Conservation (phyloP, 78 protist species). For the Dictyostelium capitatum region DNA sequence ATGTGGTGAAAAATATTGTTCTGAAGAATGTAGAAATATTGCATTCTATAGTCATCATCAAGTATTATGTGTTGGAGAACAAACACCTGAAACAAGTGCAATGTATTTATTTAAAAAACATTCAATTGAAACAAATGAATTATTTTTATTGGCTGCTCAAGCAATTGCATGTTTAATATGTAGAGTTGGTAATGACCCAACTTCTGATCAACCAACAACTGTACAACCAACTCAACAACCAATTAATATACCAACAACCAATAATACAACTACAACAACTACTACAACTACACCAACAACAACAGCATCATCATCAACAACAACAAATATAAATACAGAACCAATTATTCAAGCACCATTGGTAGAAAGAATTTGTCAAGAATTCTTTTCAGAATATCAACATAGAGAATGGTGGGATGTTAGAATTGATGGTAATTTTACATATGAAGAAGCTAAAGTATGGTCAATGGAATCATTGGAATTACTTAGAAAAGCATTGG, state of each 20-base stretch:
- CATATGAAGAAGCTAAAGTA: slow-evolving; percentile 26
- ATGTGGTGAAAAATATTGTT: slow-evolving; percentile 82
- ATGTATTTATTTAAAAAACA: slow-evolving; percentile 71
- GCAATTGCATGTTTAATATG: slow-evolving; percentile 43
- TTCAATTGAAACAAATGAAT: slow-evolving; percentile 73
- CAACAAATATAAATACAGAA: background rate
- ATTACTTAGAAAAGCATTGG: slow-evolving; percentile 33
- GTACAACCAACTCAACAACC: background rate
- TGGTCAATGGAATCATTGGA: slow-evolving; percentile 64
- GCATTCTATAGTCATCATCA: slow-evolving; percentile 76
- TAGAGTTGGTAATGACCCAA: slow-evolving; percentile 15
- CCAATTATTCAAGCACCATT: background rate
- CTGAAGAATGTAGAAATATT: slow-evolving; percentile 57
- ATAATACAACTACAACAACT: slow-evolving; percentile 15
- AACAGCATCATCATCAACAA: background rate
- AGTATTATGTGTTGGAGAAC: slow-evolving; percentile 73
- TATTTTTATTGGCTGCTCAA: slow-evolving; percentile 76
- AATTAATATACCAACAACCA: background rate
- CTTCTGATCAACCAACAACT: slow-evolving; percentile 5
- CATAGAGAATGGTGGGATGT: slow-evolving; percentile 83
- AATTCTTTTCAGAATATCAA: slow-evolving; percentile 43
- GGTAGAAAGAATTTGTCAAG: slow-evolving; percentile 48
- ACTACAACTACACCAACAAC: slow-evolving; percentile 6
- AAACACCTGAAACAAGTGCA: slow-evolving; percentile 42
- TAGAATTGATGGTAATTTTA: slow-evolving; percentile 70